Evolutionary conservation across 2,329 filamentous ascomycete species (phyloP), one percentile per base, ranked within the genome.

Genomic region (Apiospora malaysiana): DNA sequence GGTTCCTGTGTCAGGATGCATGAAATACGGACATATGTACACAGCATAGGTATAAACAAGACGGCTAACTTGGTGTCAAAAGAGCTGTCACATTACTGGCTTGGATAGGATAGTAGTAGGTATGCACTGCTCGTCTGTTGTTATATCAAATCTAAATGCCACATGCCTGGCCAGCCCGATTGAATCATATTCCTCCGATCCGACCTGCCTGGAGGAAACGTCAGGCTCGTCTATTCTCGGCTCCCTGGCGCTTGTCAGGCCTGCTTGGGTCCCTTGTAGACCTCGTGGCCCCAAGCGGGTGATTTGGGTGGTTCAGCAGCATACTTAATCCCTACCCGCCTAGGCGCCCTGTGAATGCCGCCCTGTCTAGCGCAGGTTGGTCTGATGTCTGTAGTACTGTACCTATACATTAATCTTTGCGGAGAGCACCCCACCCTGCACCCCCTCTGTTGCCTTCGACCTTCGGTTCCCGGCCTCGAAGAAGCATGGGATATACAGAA

Each of bases 251-350:
- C 8, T 14, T 9, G 9, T 40, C 5, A 42, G 40, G 5, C 37
- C 10, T 42, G 40, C 40, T 9, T 42, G 2, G 8, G 10, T 51
- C n/a, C 46, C 45, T 1, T 49, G 45, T n/a, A 10, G n/a, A 51
- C 12, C 51, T 59, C 51, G 51, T 59, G 51, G 51, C 27, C 27
- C 27, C 51, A n/a, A 37, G 51, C 51, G 27, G 27, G 51, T 18
- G 51, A 16, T 27, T 59, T 46, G 43, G 43, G 16, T 51, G 51
- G 51, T 59, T n/a, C 51, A 59, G 51, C 56, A n/a, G n/a, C n/a
- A n/a, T n/a, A n/a, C n/a, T n/a, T 8, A n/a, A 63, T 40, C 27
- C 56, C 51, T 37, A 63, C 32, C 12, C 14, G 12, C 45, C 45
- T 32, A 27, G 12, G 27, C 27, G 51, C 51, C 16, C 51, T 37